These are phyloP conservation scores for Fusarium graminum DNA, from an alignment of 2,329 filamentous ascomycete genomes.

Conservation along the genomic window DNA sequence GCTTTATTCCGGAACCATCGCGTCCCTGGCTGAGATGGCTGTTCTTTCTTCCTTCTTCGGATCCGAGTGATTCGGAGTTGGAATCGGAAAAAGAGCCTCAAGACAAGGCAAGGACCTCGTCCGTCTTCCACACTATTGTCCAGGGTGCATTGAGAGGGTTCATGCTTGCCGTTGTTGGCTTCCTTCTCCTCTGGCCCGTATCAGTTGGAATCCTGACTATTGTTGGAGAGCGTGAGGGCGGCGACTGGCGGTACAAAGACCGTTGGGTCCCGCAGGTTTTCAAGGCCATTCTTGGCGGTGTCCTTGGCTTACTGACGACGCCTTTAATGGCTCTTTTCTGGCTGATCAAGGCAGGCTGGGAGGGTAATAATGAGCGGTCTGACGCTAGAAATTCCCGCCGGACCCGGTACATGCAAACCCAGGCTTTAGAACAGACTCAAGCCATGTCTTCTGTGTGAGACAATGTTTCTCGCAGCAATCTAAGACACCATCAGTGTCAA, in stretches of 20 bases:
- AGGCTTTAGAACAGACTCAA: conserved; percentile 1
- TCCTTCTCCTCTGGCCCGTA: conserved; percentile 60
- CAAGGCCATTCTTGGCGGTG: conserved; percentile 63
- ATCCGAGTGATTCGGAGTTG: background rate
- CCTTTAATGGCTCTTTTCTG: conserved; percentile 64
- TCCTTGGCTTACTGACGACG: conserved; percentile 61
- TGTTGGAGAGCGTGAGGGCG: conserved; percentile 53
- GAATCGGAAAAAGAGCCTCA: conserved; percentile 6
- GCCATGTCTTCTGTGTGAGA: conserved; percentile 5
- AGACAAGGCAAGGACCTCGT: conserved; percentile 2
- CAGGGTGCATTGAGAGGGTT: conserved; percentile 49
- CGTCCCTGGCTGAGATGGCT: conserved; percentile 56
- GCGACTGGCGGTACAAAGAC: conserved; percentile 60
- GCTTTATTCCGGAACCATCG: conserved; percentile 57
- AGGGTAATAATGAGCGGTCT: conserved; percentile 27
- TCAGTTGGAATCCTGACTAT: conserved; percentile 59
- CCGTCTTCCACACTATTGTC: conserved; percentile 42
- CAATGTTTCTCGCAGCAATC: background rate
- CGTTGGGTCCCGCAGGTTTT: conserved; percentile 64
- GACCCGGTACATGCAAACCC: conserved; percentile 7
- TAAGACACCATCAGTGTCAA: background rate
- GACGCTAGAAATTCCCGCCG: conserved; percentile 23
- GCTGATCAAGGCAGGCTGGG: conserved; percentile 64
- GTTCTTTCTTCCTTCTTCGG: conserved; percentile 31
- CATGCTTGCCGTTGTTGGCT: conserved; percentile 52